These are phyloP conservation scores for Panaeolus papilionaceus DNA, from an alignment of 768 basidiomycete species.

Conservation along the genomic window DNA sequence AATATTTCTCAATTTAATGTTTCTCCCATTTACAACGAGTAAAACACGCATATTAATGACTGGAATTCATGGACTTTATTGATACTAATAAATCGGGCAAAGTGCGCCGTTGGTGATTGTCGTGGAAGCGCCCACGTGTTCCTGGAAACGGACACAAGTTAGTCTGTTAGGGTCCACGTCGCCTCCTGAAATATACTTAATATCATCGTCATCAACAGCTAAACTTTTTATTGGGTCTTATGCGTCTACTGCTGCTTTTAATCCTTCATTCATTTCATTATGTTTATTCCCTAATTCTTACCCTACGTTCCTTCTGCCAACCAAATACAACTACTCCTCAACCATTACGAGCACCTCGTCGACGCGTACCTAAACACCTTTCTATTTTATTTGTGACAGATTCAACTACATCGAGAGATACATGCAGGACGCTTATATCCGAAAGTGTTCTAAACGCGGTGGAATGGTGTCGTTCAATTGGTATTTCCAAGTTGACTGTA, in stretches of 20 bases:
- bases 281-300: constrained; percentile 53
- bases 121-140: constrained; percentile 14
- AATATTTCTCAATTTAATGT: background rate
- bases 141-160: background rate
- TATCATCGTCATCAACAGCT: constrained; percentile 7
- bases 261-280: constrained; percentile 64
- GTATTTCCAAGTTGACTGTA: constrained; percentile 68
- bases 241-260: constrained; percentile 54
- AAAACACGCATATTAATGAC: background rate
- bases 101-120: background rate
- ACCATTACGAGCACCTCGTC: constrained; percentile 57
- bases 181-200: background rate
- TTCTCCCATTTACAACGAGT: background rate
- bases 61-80: background rate
- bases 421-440: constrained; percentile 49
- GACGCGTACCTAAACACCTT: constrained; percentile 68
- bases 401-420: constrained; percentile 38
- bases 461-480: constrained; percentile 66
- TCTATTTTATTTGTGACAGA: constrained; percentile 67
- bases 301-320: constrained; percentile 47
- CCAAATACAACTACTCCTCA: constrained; percentile 46
- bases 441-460: constrained; percentile 60
- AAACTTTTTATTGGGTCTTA: constrained; percentile 27
- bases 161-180: constrained; percentile 14
- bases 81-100: background rate